These are phyloP conservation scores for Curvularia eragrostidis DNA, from an alignment of 2,329 filamentous ascomycete species.

Conservation along the genomic window DNA sequence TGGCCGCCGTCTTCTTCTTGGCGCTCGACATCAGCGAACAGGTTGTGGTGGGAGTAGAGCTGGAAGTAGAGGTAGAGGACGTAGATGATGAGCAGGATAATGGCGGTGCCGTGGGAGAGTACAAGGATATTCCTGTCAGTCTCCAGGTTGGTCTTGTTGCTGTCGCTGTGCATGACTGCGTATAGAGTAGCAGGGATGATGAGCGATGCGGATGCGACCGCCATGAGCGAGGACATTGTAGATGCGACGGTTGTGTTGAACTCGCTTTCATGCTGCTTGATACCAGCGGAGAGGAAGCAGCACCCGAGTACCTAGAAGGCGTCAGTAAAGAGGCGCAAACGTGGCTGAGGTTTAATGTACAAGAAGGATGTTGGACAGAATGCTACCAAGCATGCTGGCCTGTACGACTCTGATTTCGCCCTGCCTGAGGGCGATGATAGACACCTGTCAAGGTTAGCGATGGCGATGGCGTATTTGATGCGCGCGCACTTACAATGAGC, in stretches of 20 bases:
- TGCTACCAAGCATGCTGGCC: constrained; percentile 94
- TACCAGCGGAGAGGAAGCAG: constrained; percentile 60
- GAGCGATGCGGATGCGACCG: constrained; percentile 61
- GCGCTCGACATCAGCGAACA: constrained; percentile 54
- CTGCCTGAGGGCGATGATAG: constrained; percentile 85
- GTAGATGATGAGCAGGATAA: constrained; percentile 62
- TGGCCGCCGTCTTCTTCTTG: constrained; percentile 43
- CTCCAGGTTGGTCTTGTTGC: constrained; percentile 44
- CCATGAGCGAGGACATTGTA: constrained; percentile 71
- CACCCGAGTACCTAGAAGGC: constrained; percentile 60
- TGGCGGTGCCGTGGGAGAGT: constrained; percentile 61
- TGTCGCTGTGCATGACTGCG: constrained; percentile 53
- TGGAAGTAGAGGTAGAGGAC: constrained; percentile 63
- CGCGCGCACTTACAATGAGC: constrained; percentile 64
- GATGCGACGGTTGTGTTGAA: constrained; percentile 81
- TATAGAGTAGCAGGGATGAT: constrained; percentile 63
- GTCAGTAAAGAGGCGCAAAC: constrained; percentile 51
- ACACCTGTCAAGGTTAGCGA: constrained; percentile 66
- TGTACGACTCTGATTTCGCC: constrained; percentile 96
- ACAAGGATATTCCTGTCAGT: constrained; percentile 57
- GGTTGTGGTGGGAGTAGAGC: constrained; percentile 57
- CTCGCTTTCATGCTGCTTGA: constrained; percentile 52
- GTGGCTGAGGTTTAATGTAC: constrained; percentile 51
- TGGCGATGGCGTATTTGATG: constrained; percentile 4
- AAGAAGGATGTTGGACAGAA: constrained; percentile 90